Base-by-base conservation (phyloP, 352 stramenopile genomes). In the Phytophthora hibernalis region DNA sequence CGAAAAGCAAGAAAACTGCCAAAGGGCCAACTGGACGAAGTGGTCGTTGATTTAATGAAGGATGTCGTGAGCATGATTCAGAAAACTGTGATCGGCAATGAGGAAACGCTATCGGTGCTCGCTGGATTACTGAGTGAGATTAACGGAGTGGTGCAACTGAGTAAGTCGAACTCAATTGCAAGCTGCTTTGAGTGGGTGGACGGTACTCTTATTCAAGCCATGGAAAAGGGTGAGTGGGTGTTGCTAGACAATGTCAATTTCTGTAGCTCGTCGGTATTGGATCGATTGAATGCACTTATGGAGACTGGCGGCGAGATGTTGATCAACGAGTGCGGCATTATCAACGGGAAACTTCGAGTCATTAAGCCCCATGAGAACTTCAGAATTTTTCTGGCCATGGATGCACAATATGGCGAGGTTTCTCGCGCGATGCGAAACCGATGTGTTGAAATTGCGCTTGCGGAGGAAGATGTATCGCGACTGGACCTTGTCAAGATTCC, bases 361-460 rank as follows among this genome's bases (percentile, higher is more conserved):
- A 94, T 99, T 53, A 95, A 94, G 49, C 97, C 98, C 20, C 98
- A 99, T 68, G 85, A 87, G 24, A 97, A 99, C 76, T 99, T 99
- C 74, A 85, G 98, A 55, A 83, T 99, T 11, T 99, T 99, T 75
- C 77, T 99, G 31, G 96, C 96, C 10, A 99, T 99, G 91, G 97
- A 99, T 76, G 71, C 97, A 11, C 85, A 94, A 44, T 97, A 89
- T 52, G 91, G 92, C 24, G 98, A 99, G 86, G 91, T 99, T 12
- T 99, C 96, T 18, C 94, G 98, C 51, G 98, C 98, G 11, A 99
- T 99, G 98, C 85, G 98, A 57, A 99, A 99, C 77, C 93, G 98
- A 28, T 99, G 98, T 79, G 90, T 99, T 21, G 98, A 99, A 79
- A 91, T 99, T 38, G 95, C 82, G 1, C 65, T 97, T 30, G 42